phyloP scores from a whole-genome alignment of 108 stramenopile genomes.

The Cylindrotheca closterium region DNA sequence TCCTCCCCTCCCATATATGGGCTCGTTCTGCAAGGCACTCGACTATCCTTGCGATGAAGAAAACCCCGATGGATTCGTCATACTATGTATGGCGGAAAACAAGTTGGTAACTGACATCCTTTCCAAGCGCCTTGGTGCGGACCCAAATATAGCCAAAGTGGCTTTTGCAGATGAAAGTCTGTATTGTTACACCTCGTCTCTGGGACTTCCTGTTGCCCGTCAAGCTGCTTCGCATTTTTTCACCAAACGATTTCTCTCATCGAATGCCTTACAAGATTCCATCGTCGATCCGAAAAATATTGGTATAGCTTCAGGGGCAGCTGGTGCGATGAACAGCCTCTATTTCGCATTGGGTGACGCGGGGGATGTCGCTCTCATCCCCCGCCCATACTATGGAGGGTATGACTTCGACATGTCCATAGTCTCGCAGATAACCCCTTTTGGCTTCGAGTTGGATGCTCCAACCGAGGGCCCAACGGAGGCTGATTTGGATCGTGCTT shows the following conservation, averaged over 20 bases:
- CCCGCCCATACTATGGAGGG: constrained; percentile 92
- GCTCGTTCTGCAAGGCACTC: constrained; percentile 49
- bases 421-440: constrained; percentile 62
- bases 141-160: constrained; percentile 55
- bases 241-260: constrained; percentile 50
- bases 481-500: constrained; percentile 68
- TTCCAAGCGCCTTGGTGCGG: constrained; percentile 63
- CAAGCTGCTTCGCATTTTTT: constrained; percentile 87
- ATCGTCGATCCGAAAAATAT: constrained; percentile 69
- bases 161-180: constrained; percentile 75
- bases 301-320: constrained; percentile 71
- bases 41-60: constrained; percentile 68
- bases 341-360: constrained; percentile 68
- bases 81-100: constrained; percentile 83
- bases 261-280: constrained; percentile 21
- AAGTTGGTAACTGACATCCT: constrained; percentile 71
- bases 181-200: constrained; percentile 76
- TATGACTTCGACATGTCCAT: constrained; percentile 87
- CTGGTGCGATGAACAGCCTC: constrained; percentile 56
- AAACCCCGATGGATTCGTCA: constrained; percentile 59
- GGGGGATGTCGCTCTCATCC: constrained; percentile 87
- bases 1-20: constrained; percentile 53
- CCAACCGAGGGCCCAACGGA: constrained; percentile 64
- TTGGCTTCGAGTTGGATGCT: constrained; percentile 57
- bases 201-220: constrained; percentile 71